Conservation (phyloP, 495 filamentous ascomycete genomes). For the Neurospora discreta region DNA sequence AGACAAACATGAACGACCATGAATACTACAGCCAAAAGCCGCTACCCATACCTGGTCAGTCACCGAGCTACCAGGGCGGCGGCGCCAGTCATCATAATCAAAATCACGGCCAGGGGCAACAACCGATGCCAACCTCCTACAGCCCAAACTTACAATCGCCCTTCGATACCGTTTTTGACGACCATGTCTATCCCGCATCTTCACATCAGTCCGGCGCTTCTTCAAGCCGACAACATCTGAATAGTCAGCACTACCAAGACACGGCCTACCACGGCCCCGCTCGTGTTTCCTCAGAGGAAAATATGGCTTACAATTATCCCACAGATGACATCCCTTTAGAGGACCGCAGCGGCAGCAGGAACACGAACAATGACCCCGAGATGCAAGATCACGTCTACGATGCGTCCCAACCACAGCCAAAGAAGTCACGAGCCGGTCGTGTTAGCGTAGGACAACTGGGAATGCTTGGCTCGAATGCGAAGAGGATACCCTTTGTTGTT, state of each 20-base stretch:
- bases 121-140: constrained; percentile 19
- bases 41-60: constrained; percentile 17
- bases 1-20: constrained; percentile 59
- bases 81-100: constrained; percentile 30
- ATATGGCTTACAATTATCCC: constrained; percentile 28
- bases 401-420: constrained; percentile 13
- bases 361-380: constrained; percentile 25
- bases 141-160: constrained; percentile 29
- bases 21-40: constrained; percentile 60
- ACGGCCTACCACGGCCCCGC: constrained; percentile 45
- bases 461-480: constrained; percentile 35
- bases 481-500: constrained; percentile 68
- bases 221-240: constrained; percentile 30
- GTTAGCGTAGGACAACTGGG: constrained; percentile 38
- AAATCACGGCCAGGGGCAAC: background rate
- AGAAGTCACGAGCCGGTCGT: constrained; percentile 17
- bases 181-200: constrained; percentile 48
- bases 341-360: constrained; percentile 26
- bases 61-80: constrained; percentile 14
- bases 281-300: constrained; percentile 24
- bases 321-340: constrained; percentile 60
- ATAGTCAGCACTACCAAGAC: constrained; percentile 40
- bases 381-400: constrained; percentile 43
- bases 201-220: constrained; percentile 18
- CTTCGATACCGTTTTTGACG: constrained; percentile 49